Evolutionary conservation across 2,329 filamentous ascomycete genomes (phyloP).

Genomic region (Fusarium nisikadoi): DNA sequence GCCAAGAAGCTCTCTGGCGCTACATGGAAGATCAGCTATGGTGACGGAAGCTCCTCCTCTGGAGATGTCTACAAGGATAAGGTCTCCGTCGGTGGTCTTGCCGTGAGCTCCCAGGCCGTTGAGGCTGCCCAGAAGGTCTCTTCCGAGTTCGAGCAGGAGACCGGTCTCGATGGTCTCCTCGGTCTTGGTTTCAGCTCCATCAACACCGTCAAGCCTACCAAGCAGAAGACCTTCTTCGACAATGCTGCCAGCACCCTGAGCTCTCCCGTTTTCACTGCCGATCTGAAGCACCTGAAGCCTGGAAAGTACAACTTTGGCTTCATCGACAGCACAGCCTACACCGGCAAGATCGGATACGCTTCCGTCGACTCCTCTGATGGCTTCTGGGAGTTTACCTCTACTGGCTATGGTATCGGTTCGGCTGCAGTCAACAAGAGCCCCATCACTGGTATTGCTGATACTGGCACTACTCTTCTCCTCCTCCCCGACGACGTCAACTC

Average conservation of each 20-base stretch:
- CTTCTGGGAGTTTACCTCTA: slow-evolving; percentile 69
- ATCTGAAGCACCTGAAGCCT: slow-evolving; percentile 64
- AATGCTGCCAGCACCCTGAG: slow-evolving; percentile 42
- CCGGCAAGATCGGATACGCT: slow-evolving; percentile 70
- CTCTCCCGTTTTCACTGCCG: slow-evolving; percentile 71
- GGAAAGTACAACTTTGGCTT: slow-evolving; percentile 80
- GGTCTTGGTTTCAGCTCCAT: slow-evolving; percentile 56
- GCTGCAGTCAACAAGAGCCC: slow-evolving; percentile 45
- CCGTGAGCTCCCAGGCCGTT: slow-evolving; percentile 54
- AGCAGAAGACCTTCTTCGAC: slow-evolving; percentile 58
- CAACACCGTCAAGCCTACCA: slow-evolving; percentile 54
- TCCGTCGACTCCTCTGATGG: slow-evolving; percentile 68
- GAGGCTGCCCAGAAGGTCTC: slow-evolving; percentile 56
- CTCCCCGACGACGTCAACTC: slow-evolving; percentile 63
- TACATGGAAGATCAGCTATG: slow-evolving; percentile 56
- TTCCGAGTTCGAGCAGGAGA: slow-evolving; percentile 50
- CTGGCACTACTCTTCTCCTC: slow-evolving; percentile 72
- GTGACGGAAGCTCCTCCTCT: slow-evolving; percentile 54
- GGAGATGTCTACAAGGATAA: slow-evolving; percentile 57
- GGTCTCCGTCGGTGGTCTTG: slow-evolving; percentile 56
- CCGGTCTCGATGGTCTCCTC: slow-evolving; percentile 55
- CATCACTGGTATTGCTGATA: slow-evolving; percentile 62
- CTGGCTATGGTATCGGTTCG: slow-evolving; percentile 35
- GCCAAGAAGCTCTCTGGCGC: slow-evolving; percentile 51
- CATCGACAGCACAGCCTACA: slow-evolving; percentile 72